Conservation (phyloP, 352 stramenopile genomes). For the Globisporangium solare region DNA sequence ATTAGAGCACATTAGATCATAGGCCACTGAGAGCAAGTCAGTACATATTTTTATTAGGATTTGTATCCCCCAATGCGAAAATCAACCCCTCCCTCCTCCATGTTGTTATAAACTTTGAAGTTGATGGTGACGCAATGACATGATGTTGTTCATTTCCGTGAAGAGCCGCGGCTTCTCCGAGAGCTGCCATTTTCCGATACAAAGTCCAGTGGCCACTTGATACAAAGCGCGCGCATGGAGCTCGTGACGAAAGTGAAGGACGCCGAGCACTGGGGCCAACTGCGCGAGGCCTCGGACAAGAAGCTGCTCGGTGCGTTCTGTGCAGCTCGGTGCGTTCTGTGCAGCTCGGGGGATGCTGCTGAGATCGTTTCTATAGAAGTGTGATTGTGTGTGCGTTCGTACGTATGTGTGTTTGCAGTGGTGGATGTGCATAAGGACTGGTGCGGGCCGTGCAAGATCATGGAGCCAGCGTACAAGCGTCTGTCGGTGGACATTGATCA, state of each 20-base stretch:
- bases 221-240: conserved; percentile 22
- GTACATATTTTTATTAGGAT: no score
- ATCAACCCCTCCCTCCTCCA: no score
- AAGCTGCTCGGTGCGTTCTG: conserved; percentile 51
- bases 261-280: conserved; percentile 48
- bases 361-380: not conserved
- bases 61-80: no score
- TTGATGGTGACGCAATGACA: no score
- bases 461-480: conserved; percentile 71
- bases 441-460: conserved; percentile 72
- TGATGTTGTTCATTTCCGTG: no score
- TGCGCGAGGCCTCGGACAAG: conserved; percentile 54
- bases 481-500: conserved; percentile 51
- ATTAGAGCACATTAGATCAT: not conserved
- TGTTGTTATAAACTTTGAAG: no score
- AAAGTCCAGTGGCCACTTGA: no score
- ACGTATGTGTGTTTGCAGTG: no score
- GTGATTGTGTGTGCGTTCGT: not conserved
- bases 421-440: conserved; percentile 70
- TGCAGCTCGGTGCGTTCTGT: not conserved
- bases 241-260: conserved; percentile 53
- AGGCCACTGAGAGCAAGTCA: no score
- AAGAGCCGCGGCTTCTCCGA: no score
- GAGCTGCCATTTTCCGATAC: no score
- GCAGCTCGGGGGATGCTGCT: not conserved